Evolutionary conservation across 1,139 yeast genomes (phyloP), one percentile per base, ranked within the genome.

Genomic region (Scheffersomyces titani): DNA sequence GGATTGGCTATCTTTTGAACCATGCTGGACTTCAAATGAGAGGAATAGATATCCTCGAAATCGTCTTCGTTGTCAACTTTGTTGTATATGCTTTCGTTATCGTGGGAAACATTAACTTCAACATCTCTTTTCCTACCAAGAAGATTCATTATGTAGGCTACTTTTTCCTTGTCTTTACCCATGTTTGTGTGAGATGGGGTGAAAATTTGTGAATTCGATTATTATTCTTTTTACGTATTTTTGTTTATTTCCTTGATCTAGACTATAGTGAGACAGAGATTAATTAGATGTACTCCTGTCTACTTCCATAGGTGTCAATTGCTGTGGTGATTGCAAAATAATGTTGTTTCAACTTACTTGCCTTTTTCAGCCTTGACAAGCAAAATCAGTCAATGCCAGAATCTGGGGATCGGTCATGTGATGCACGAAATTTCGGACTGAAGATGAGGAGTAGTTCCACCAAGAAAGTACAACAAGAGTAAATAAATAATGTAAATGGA

Each of bases 221-320:
- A 40, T 19, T 40, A 44, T 30, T 11, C 44, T 22, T 11, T 19
- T 19, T 22, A 44, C 19, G 20, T 19, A 36, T 45, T 50, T 30
- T 44, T 50, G 18, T 6, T 21, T 19, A 13, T 45, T 36, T 40
- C 44, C 48, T 21, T 11, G 51, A 19, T 6, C 19, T 18, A 24
- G 24, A 11, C 47, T 18, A 50, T 50, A 11, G 5, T 51, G 55
- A 13, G 40, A 52, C 44, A 51, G 13, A 30, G 59, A 16, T 19
- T 50, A 49, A 19, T 55, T 56, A 49, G 53, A 50, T 50, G 59
- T 57, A 44, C 59, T 61, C 50, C 58, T 62, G 60, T 56, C 45
- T 6, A 46, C 20, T 11, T 50, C 7, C 40, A 21, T 18, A 18
- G 18, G 21, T 18, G 24, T 50, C 21, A 50, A 22, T 19, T 22